Conservation (phyloP, 495 filamentous ascomycete genomes). For the Beverwykella pulmonaria region DNA sequence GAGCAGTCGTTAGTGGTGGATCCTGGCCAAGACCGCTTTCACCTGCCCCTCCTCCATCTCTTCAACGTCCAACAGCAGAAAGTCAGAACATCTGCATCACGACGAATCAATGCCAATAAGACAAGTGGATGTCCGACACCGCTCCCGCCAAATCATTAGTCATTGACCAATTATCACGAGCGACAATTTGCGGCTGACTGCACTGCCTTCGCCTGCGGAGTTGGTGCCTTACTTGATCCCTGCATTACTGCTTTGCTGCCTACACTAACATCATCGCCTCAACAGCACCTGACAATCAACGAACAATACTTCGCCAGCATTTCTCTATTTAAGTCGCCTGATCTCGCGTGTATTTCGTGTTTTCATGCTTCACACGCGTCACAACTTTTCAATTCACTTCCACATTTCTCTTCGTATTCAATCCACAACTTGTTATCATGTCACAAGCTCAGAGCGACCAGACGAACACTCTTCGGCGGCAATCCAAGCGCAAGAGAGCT, state of each 20-base stretch:
- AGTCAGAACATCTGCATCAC: no score
- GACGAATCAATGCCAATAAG: no score
- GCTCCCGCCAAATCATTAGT: no score
- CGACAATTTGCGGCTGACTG: conserved; percentile 7
- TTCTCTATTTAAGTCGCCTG: conserved; percentile 30
- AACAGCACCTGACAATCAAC: neutral
- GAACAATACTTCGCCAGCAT: no score
- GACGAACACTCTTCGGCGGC: neutral
- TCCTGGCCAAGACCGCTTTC: no score
- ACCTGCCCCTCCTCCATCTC: no score
- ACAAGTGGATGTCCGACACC: no score
- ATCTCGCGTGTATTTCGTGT: conserved; percentile 30
- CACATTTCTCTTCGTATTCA: neutral
- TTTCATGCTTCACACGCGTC: conserved; percentile 17
- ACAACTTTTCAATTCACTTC: neutral
- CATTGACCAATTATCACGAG: no score
- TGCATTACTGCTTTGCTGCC: conserved; percentile 22
- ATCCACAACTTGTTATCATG: conserved; percentile 7
- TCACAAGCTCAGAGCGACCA: conserved; percentile 7
- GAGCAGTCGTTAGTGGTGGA: no score
- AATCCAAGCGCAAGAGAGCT: conserved; percentile 41
- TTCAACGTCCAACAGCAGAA: no score
- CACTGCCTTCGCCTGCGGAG: neutral
- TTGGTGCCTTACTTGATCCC: conserved; percentile 27
- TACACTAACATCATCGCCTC: conserved; percentile 20